phyloP scores from a whole-genome alignment of 176 grass and related monocot genomes.

The Eleusine indica region DNA sequence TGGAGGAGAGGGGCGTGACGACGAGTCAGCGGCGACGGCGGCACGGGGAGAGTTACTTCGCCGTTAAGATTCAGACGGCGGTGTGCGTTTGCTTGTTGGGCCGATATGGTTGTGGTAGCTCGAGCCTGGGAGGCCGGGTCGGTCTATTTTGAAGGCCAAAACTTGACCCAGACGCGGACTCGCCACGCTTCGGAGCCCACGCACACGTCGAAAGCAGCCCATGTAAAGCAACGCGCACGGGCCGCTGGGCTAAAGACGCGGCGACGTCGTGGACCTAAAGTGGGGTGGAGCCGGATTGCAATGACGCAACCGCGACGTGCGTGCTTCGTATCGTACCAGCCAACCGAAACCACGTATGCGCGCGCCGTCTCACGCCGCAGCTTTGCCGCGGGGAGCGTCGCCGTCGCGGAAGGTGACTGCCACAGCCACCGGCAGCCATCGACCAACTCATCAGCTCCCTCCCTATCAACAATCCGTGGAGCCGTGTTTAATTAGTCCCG shows the following conservation, averaged over 20 bases:
- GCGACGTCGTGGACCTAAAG: no score
- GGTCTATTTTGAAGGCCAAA: no score
- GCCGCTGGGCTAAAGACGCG: no score
- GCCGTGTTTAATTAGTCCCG: no score
- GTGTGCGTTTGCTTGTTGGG: neutral
- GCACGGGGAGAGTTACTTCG: neutral
- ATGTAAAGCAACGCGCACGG: no score
- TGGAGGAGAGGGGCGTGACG: neutral
- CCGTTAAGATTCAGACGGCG: slow-evolving; percentile 1
- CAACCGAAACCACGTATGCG: neutral
- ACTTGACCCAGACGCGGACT: no score
- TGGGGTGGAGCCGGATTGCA: no score
- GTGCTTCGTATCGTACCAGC: neutral
- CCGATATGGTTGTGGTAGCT: neutral
- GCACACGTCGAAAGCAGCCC: no score
- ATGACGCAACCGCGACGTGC: no score
- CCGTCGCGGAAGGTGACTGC: neutral
- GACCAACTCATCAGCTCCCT: no score
- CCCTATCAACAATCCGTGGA: no score
- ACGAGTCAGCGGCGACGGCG: neutral
- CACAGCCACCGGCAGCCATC: neutral
- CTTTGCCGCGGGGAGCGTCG: neutral
- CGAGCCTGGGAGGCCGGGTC: no score
- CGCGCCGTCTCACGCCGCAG: neutral
- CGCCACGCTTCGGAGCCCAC: neutral